phyloP scores from a whole-genome alignment of 1,284 basidiomycete genomes.

The Marasmius fiardii region DNA sequence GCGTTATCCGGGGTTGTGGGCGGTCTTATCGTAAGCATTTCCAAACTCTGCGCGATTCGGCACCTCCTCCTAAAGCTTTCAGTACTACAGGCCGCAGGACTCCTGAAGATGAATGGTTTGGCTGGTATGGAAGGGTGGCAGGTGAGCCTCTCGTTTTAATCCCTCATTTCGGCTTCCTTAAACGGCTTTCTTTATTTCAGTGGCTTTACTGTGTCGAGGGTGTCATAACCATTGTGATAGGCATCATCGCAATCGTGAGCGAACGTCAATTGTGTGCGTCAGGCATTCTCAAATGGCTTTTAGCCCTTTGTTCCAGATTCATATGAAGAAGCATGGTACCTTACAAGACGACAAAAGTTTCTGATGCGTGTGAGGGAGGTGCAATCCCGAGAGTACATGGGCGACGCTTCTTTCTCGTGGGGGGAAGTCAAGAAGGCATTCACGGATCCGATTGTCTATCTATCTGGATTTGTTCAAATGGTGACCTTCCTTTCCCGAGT shows the following conservation, averaged over 20 bases:
- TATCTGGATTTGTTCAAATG: constrained; percentile 1
- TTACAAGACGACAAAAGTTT: background rate
- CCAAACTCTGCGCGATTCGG: background rate
- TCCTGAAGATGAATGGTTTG: background rate
- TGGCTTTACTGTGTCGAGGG: constrained; percentile 3
- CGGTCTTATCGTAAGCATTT: background rate
- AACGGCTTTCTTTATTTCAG: background rate
- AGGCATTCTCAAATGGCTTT: background rate
- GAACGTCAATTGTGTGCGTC: too few relatives aligned
- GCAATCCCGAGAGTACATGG: constrained; percentile 1
- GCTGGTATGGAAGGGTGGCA: constrained; percentile 3
- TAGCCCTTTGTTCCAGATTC: constrained; percentile 2
- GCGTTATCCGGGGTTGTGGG: constrained; percentile 1
- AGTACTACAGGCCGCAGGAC: constrained; percentile 2
- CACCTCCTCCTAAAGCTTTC: background rate
- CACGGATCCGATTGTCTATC: constrained; percentile 1
- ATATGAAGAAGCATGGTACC: background rate
- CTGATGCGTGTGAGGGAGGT: background rate
- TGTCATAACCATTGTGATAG: background rate
- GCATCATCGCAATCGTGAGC: background rate
- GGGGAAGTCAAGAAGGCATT: background rate
- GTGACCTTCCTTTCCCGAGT: background rate
- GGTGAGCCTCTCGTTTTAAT: background rate
- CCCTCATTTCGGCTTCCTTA: background rate
- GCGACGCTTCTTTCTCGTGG: constrained; percentile 1